Conservation (phyloP, 164 flowering plant genomes). For the Buxus sempervirens region DNA sequence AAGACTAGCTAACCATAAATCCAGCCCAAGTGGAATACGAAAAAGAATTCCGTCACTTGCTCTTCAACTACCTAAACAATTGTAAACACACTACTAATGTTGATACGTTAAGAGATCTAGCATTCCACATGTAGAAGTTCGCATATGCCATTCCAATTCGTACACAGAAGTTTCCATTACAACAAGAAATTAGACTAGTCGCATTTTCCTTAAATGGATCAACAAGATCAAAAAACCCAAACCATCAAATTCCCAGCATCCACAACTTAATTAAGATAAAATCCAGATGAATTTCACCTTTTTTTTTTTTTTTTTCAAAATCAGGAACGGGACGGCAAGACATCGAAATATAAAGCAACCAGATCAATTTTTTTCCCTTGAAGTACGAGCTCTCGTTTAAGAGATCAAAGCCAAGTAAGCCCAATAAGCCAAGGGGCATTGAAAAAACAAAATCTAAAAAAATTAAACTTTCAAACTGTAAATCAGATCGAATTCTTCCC, state of each 20-base stretch:
- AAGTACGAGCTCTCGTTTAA: background rate
- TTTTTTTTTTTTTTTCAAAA: background rate
- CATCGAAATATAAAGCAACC: background rate
- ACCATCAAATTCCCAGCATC: background rate
- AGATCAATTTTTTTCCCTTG: background rate
- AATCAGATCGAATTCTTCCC: no score
- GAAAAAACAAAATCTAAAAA: no score
- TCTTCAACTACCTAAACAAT: background rate
- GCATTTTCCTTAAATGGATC: background rate
- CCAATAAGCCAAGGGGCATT: background rate
- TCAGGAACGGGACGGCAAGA: no score
- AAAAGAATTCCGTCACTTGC: background rate
- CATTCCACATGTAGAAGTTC: background rate
- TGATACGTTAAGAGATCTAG: background rate
- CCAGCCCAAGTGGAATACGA: background rate
- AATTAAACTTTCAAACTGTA: no score
- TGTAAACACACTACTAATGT: background rate
- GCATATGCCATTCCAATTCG: background rate
- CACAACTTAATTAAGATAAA: background rate
- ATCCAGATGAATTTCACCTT: background rate
- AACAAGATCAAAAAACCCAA: background rate
- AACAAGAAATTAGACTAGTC: background rate
- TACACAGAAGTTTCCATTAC: no score
- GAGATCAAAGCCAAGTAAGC: conserved; percentile 10
- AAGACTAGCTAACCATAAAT: background rate